These are phyloP conservation scores for Allomyces macrogynus DNA, from an alignment of 192 early-diverging fungal species.

Conservation along the genomic window DNA sequence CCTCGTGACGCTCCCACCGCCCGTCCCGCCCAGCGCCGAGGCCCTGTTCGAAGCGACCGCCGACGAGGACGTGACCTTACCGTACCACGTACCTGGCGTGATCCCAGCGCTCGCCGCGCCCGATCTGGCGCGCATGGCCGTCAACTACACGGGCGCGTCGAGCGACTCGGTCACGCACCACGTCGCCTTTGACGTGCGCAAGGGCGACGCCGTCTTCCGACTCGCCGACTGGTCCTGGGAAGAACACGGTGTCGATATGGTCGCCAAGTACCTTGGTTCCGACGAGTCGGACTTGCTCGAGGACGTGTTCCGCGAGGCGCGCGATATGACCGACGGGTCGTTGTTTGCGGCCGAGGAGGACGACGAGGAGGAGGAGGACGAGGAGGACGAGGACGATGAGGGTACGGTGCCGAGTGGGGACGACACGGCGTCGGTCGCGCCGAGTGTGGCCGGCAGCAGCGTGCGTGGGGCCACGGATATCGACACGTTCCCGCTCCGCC, in stretches of 20 bases:
- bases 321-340: constrained; percentile 31
- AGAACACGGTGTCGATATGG: constrained; percentile 25
- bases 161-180: constrained; percentile 2
- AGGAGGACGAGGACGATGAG: neutral
- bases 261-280: constrained; percentile 24
- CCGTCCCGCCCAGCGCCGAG: too few species aligned
- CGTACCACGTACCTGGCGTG: neutral
- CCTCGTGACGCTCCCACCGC: too few species aligned
- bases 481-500: constrained; percentile 28
- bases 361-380: neutral
- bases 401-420: too few species aligned
- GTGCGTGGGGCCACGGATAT: constrained; percentile 7
- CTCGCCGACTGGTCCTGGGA: constrained; percentile 35
- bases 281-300: constrained; percentile 22
- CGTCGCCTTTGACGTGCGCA: constrained; percentile 14
- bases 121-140: neutral
- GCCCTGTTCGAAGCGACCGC: too few species aligned
- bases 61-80: too few species aligned
- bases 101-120: neutral
- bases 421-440: too few species aligned
- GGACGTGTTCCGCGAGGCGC: constrained; percentile 24
- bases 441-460: too few species aligned
- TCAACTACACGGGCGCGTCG: neutral
- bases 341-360: neutral
- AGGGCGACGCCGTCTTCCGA: constrained; percentile 15